These are phyloP conservation scores for Gymnopilus dilepis DNA, from an alignment of 768 basidiomycete species.

Conservation along the genomic window DNA sequence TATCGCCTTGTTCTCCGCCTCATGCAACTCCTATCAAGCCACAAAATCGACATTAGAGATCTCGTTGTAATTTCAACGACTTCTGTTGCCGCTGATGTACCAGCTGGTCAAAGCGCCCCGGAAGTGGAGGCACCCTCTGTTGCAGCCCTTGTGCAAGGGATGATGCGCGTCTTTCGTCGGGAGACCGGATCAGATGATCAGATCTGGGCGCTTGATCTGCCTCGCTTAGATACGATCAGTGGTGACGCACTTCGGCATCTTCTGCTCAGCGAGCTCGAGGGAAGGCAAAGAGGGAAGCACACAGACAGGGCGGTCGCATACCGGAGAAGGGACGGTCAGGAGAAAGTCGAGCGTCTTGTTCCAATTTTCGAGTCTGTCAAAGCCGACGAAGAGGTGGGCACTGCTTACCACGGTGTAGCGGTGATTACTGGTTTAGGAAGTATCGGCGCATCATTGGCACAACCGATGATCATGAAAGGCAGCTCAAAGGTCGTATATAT, in stretches of 20 bases:
- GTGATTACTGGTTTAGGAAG: conserved; percentile 34
- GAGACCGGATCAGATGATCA: conserved; percentile 28
- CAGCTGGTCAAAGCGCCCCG: not conserved
- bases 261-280: conserved; percentile 9
- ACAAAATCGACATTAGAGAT: conserved; percentile 12
- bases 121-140: not conserved
- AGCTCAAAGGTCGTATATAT: conserved; percentile 24
- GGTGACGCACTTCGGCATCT: conserved; percentile 5
- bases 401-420: conserved; percentile 12
- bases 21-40: conserved; percentile 16
- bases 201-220: conserved; percentile 30
- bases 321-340: conserved; percentile 1
- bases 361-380: conserved; percentile 22
- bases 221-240: conserved; percentile 10
- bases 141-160: conserved; percentile 32
- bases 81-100: conserved; percentile 7
- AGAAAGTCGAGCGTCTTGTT: conserved; percentile 20
- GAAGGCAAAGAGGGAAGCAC: conserved; percentile 5
- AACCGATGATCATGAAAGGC: conserved; percentile 17
- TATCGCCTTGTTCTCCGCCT: conserved; percentile 14
- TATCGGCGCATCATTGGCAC: conserved; percentile 29
- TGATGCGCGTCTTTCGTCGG: conserved; percentile 35
- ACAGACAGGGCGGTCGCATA: conserved; percentile 22
- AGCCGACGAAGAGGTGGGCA: not conserved
- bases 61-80: conserved; percentile 17